Evolutionary conservation across 805 yeast genomes (phyloP).

Genomic region (Lachancea meyersii): DNA sequence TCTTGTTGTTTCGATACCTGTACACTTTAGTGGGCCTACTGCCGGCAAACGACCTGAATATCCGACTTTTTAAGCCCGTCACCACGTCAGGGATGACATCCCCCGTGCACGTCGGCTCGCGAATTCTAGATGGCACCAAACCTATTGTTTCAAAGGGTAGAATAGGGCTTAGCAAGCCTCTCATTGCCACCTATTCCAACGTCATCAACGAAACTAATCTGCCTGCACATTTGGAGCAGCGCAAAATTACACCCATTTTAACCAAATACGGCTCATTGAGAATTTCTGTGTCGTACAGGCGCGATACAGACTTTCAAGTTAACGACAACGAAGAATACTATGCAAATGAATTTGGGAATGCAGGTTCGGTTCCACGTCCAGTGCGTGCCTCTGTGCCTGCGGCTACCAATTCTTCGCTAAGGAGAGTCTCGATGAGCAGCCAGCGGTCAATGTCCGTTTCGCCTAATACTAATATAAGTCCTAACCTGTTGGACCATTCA

Average conservation of each 20-base stretch:
- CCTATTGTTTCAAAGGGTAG: conserved; percentile 79
- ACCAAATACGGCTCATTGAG: conserved; percentile 71
- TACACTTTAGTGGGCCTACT: conserved; percentile 59
- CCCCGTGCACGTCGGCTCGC: conserved; percentile 45
- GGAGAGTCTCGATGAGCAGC: conserved; percentile 12
- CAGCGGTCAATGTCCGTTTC: conserved; percentile 23
- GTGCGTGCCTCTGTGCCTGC: conserved; percentile 1
- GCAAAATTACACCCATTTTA: conserved; percentile 59
- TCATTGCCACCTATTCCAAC: conserved; percentile 37
- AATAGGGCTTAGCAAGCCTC: conserved; percentile 70
- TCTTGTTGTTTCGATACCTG: conserved; percentile 66
- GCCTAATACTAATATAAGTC: conserved; percentile 20
- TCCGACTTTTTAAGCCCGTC: conserved; percentile 38
- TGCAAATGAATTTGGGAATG: conserved; percentile 1
- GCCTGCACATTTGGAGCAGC: conserved; percentile 51
- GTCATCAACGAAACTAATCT: conserved; percentile 33
- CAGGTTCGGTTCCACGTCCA: background rate
- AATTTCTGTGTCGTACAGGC: conserved; percentile 74
- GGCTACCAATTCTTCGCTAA: conserved; percentile 4
- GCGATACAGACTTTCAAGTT: conserved; percentile 59
- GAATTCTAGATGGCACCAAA: conserved; percentile 68
- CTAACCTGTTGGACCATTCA: conserved; percentile 17
- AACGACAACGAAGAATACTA: conserved; percentile 48
- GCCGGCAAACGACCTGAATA: conserved; percentile 62
- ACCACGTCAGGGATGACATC: conserved; percentile 29